Conservation (phyloP, 108 stramenopile genomes). For the Skeletonema potamos region DNA sequence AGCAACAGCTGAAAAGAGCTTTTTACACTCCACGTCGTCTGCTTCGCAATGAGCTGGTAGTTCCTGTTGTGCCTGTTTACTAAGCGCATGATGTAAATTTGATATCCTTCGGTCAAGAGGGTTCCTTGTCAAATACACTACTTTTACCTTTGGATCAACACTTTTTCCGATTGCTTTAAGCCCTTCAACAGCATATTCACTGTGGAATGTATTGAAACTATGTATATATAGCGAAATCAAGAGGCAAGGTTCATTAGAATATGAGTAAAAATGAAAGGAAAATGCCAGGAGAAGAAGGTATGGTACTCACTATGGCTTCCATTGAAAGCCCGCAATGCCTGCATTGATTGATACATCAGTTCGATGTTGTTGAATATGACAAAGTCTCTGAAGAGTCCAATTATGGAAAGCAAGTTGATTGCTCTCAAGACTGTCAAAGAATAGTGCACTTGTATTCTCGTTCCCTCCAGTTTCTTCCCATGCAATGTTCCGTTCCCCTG, state of each 20-base stretch:
- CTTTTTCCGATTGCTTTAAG: neutral
- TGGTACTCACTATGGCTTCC: neutral
- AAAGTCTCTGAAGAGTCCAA: neutral
- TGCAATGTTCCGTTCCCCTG: neutral
- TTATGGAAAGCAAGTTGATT: neutral
- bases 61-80: neutral
- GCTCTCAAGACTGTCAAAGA: neutral
- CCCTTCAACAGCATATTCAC: neutral
- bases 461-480: neutral
- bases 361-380: neutral
- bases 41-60: neutral
- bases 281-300: neutral
- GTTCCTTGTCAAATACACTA: neutral
- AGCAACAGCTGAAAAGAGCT: neutral
- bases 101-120: slow-evolving; percentile 1
- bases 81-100: neutral
- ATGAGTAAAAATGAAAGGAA: no score
- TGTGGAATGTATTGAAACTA: neutral
- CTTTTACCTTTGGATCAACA: slow-evolving; percentile 2
- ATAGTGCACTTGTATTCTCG: neutral
- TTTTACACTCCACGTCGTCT: neutral
- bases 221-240: no score
- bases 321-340: neutral
- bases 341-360: neutral
- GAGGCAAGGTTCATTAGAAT: no score